These are phyloP conservation scores for Trichoderma breve DNA, from an alignment of 2,329 filamentous ascomycete species.

Conservation along the genomic window DNA sequence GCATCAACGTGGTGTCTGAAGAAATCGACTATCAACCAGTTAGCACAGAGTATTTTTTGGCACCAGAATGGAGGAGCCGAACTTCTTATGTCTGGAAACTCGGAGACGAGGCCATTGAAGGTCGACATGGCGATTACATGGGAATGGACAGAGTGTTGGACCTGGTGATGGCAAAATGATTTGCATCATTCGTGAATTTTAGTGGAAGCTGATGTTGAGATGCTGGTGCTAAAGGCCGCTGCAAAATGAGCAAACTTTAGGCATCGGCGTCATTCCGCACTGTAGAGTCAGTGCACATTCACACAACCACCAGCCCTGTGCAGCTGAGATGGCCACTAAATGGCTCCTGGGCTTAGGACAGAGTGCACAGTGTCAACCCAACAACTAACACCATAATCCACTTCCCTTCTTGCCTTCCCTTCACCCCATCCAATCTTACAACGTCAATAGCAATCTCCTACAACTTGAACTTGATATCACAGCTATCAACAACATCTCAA, in stretches of 20 bases:
- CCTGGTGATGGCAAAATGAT: background rate
- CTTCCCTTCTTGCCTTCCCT: background rate
- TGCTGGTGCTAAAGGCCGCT: background rate
- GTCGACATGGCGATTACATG: slow-evolving; percentile 61
- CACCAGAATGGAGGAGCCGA: slow-evolving; percentile 22
- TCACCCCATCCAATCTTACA: background rate
- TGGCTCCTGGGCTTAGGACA: background rate
- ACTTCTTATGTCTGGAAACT: slow-evolving; percentile 78
- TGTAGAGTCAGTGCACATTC: background rate
- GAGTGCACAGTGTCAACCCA: background rate
- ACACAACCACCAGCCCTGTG: background rate
- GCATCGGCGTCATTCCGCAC: background rate
- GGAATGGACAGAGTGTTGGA: background rate
- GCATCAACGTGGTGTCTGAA: slow-evolving; percentile 60
- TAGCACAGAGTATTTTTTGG: background rate
- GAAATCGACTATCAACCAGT: slow-evolving; percentile 65
- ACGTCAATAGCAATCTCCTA: background rate
- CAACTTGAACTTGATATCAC: background rate
- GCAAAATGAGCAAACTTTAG: background rate
- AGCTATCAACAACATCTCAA: background rate
- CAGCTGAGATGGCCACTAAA: background rate
- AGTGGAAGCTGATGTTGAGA: background rate
- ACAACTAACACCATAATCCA: background rate
- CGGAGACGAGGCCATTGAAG: slow-evolving; percentile 67
- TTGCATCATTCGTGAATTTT: background rate